phyloP scores from a whole-genome alignment of 176 grass and related monocot genomes.

The Pharus latifolius region DNA sequence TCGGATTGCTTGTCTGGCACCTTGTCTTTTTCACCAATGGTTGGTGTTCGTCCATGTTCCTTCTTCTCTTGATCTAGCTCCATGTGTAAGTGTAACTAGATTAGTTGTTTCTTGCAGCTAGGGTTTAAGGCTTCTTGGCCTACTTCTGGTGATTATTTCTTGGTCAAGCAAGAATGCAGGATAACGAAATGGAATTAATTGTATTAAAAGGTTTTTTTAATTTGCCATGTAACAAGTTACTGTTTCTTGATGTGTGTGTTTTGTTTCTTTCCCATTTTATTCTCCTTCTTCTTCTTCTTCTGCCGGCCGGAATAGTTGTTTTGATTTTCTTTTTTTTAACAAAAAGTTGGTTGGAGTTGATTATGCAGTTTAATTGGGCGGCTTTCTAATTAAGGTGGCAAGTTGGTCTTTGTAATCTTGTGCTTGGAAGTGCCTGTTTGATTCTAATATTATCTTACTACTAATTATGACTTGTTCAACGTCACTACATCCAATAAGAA shows the following conservation, averaged over 20 bases:
- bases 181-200: not conserved
- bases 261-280: constrained; percentile 3
- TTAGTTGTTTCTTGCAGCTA: too few species aligned
- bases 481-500: too few species aligned
- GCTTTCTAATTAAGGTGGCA: not conserved
- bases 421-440: not conserved
- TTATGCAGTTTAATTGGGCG: too few species aligned
- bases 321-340: not conserved
- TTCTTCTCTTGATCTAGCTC: constrained; percentile 2
- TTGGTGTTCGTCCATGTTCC: not conserved
- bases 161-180: not conserved
- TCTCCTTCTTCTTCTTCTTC: not conserved
- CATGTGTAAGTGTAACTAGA: not conserved
- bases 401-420: not conserved
- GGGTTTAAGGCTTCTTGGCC: constrained; percentile 11
- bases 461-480: too few species aligned
- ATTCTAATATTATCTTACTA: too few species aligned
- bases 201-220: not conserved
- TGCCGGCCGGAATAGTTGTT: constrained; percentile 12
- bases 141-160: too few species aligned
- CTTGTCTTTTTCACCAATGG: not conserved
- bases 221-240: not conserved
- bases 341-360: not conserved
- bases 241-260: not conserved
- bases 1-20: not conserved